These are phyloP conservation scores for Venturia oleaginea DNA, from an alignment of 2,329 filamentous ascomycete species.

Conservation along the genomic window DNA sequence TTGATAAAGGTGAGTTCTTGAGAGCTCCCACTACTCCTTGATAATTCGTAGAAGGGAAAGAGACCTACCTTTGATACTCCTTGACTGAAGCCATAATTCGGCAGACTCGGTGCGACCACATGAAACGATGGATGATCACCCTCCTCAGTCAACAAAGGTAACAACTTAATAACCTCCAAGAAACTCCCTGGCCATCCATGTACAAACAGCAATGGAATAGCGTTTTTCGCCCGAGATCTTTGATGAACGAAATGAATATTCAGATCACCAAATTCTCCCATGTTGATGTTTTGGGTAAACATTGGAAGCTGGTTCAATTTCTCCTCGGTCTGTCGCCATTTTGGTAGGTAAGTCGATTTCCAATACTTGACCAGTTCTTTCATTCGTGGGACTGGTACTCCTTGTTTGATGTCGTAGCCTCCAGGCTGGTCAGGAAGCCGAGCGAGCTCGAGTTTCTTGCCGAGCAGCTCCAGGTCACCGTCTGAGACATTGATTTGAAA, in stretches of 20 bases:
- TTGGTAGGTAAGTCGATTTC: constrained; percentile 38
- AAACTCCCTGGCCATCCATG: constrained; percentile 66
- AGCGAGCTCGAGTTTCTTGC: constrained; percentile 45
- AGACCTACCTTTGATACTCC: constrained; percentile 40
- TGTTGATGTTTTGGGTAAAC: constrained; percentile 39
- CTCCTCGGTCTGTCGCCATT: constrained; percentile 53
- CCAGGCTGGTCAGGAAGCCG: constrained; percentile 48
- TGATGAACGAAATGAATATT: constrained; percentile 59
- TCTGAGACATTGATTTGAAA: constrained; percentile 46
- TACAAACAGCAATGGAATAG: constrained; percentile 58
- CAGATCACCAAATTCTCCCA: constrained; percentile 51
- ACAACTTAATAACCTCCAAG: constrained; percentile 54
- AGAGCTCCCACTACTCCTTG: neutral
- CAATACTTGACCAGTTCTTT: constrained; percentile 50
- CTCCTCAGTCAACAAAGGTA: constrained; percentile 34
- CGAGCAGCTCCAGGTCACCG: constrained; percentile 41
- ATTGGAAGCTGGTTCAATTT: constrained; percentile 48
- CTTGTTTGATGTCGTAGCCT: constrained; percentile 41
- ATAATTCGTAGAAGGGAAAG: neutral
- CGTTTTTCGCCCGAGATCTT: constrained; percentile 38
- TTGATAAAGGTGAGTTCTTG: too few relatives aligned
- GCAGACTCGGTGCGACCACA: constrained; percentile 45
- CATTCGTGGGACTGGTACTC: constrained; percentile 50
- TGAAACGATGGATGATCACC: constrained; percentile 36
- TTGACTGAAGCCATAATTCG: constrained; percentile 47